Percentiles rank a stretch among this genome's conserved stretches.
Conservation (phyloP, 1,284 basidiomycete genomes). For the Ustilago shanxiensis region DNA sequence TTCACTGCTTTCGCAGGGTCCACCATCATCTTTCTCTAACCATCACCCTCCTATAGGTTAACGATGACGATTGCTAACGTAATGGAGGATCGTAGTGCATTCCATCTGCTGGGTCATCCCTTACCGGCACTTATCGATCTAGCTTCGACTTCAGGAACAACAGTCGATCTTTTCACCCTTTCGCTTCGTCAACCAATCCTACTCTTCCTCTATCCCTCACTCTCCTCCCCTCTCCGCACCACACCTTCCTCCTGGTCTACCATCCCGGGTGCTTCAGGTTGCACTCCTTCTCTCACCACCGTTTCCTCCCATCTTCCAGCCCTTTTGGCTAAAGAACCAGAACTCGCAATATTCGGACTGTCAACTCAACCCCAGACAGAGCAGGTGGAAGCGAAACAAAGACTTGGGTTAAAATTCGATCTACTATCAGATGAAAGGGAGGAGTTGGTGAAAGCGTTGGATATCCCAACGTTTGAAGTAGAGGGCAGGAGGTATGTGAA, state of each 20-base stretch:
- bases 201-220: conserved; percentile 55
- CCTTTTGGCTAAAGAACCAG: conserved; percentile 40
- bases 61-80: neutral
- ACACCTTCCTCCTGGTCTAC: conserved; percentile 31
- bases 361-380: conserved; percentile 37
- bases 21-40: neutral
- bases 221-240: conserved; percentile 17
- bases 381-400: conserved; percentile 37
- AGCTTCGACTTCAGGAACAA: conserved; percentile 43
- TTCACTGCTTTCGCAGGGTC: conserved; percentile 14
- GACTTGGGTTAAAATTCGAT: conserved; percentile 34
- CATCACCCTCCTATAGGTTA: neutral
- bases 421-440: conserved; percentile 45
- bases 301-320: conserved; percentile 24
- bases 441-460: conserved; percentile 36
- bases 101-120: conserved; percentile 66
- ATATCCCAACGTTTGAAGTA: conserved; percentile 49
- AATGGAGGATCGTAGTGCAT: conserved; percentile 44
- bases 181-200: conserved; percentile 59
- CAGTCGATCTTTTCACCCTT: conserved; percentile 63
- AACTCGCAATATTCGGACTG: conserved; percentile 59
- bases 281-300: conserved; percentile 48
- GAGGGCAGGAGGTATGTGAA: conserved; percentile 34
- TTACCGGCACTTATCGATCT: conserved; percentile 59
- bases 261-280: conserved; percentile 40